Evolutionary conservation across 2,329 filamentous ascomycete genomes (phyloP).

Genomic region (Leptosphaerulina australis): DNA sequence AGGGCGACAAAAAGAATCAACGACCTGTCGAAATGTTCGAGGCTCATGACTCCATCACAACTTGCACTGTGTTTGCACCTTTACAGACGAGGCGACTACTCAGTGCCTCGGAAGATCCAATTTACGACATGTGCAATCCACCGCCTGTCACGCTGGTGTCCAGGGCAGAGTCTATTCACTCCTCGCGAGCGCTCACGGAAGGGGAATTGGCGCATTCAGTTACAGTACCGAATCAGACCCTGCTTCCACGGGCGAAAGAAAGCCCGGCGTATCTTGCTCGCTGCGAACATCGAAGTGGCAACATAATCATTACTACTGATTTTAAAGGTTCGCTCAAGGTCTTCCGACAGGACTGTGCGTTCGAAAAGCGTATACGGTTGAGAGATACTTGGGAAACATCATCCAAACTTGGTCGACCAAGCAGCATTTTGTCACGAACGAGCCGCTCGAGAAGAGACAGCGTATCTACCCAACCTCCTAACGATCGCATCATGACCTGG

Average conservation of each 20-base stretch:
- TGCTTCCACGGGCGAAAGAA: conserved; percentile 59
- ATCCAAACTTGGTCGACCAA: conserved; percentile 57
- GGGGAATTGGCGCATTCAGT: conserved; percentile 45
- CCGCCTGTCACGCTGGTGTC: conserved; percentile 84
- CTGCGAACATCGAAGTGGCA: conserved; percentile 76
- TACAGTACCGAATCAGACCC: conserved; percentile 43
- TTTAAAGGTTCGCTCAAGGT: conserved; percentile 89
- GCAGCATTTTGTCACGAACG: conserved; percentile 64
- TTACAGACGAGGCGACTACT: conserved; percentile 77
- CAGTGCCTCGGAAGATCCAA: conserved; percentile 81
- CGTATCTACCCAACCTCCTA: conserved; percentile 56
- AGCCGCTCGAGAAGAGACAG: conserved; percentile 55
- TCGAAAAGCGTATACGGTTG: conserved; percentile 68
- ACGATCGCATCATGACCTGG: conserved; percentile 88
- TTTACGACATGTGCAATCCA: conserved; percentile 97
- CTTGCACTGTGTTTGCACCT: conserved; percentile 85
- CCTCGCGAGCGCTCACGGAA: conserved; percentile 57
- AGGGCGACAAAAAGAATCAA: conserved; percentile 75
- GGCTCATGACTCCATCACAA: conserved; percentile 86
- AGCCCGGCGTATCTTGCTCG: conserved; percentile 79
- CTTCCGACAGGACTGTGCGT: conserved; percentile 93
- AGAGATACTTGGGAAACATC: conserved; percentile 75
- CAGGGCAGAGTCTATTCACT: conserved; percentile 66
- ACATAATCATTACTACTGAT: conserved; percentile 92
- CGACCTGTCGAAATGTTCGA: conserved; percentile 87